Evolutionary conservation across 352 stramenopile genomes (phyloP).

Genomic region (Aphanomyces euteiches): DNA sequence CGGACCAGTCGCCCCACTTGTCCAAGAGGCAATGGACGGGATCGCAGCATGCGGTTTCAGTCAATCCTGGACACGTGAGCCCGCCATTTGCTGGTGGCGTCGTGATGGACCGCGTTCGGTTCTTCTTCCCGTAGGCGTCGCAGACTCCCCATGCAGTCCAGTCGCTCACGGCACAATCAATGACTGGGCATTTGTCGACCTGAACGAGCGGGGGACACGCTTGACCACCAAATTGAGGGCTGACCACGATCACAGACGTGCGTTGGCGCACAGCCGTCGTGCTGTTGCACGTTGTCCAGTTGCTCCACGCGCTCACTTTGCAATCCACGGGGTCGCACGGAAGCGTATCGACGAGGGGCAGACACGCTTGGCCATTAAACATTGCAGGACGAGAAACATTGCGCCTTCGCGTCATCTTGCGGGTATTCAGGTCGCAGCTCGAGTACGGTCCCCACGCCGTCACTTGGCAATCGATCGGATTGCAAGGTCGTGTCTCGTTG

Average conservation of each 20-base stretch:
- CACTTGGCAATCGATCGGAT: conserved; percentile 49
- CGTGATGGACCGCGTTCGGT: conserved; percentile 40
- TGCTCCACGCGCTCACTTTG: conserved; percentile 43
- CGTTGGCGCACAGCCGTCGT: neutral
- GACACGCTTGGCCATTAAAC: conserved; percentile 44
- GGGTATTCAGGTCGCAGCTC: conserved; percentile 36
- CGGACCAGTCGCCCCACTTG: conserved; percentile 45
- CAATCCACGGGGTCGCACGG: conserved; percentile 57
- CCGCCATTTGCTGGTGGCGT: conserved; percentile 41
- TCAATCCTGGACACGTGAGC: conserved; percentile 40
- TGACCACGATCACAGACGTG: conserved; percentile 43
- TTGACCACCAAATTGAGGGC: conserved; percentile 37
- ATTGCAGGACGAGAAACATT: conserved; percentile 36
- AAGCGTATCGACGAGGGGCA: conserved; percentile 35
- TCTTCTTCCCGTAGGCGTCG: conserved; percentile 39
- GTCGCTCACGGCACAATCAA: conserved; percentile 42
- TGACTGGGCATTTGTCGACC: conserved; percentile 37
- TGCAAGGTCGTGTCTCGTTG: conserved; percentile 41
- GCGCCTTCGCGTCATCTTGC: conserved; percentile 39
- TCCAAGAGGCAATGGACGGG: conserved; percentile 47
- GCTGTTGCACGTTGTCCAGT: conserved; percentile 43
- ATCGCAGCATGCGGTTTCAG: conserved; percentile 43
- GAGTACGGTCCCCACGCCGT: conserved; percentile 46
- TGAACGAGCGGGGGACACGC: conserved; percentile 44
- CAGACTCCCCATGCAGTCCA: conserved; percentile 39